Percentiles rank a stretch among this genome's conserved stretches.
Evolutionary conservation across 768 basidiomycete species (phyloP).

Genomic region (Vararia minispora): DNA sequence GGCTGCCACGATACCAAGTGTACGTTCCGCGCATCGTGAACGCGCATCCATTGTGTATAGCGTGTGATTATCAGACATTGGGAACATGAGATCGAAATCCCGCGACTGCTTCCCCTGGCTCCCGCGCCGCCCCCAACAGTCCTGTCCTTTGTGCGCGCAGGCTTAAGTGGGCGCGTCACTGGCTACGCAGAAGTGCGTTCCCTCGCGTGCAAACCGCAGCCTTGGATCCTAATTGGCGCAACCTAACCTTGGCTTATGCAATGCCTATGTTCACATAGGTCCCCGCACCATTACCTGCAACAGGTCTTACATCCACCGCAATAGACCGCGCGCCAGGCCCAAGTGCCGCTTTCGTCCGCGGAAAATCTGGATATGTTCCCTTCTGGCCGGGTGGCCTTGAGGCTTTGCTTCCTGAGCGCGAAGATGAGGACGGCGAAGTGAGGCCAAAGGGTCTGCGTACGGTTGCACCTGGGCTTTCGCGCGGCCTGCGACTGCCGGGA

Average conservation of each 20-base stretch:
- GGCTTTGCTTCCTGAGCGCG: slow-evolving; percentile 26
- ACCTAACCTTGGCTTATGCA: no score
- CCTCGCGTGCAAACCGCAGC: neutral
- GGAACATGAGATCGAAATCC: slow-evolving; percentile 48
- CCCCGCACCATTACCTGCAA: slow-evolving; percentile 40
- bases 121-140: slow-evolving; percentile 70
- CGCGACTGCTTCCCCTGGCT: slow-evolving; percentile 50
- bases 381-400: slow-evolving; percentile 93
- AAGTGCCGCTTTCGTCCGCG: slow-evolving; percentile 75
- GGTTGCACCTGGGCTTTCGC: slow-evolving; percentile 71
- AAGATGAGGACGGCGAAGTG: slow-evolving; percentile 21
- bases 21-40: slow-evolving; percentile 30
- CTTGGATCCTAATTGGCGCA: neutral
- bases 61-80: slow-evolving; percentile 44
- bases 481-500: slow-evolving; percentile 65
- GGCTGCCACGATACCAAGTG: slow-evolving; percentile 80
- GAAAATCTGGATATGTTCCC: slow-evolving; percentile 87
- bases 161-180: slow-evolving; percentile 68
- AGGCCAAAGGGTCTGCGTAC: slow-evolving; percentile 41
- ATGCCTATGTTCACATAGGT: slow-evolving; percentile 28
- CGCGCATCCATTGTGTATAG: slow-evolving; percentile 4
- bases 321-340: slow-evolving; percentile 77
- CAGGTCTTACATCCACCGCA: slow-evolving; percentile 77
- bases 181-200: slow-evolving; percentile 70
- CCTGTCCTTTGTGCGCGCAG: slow-evolving; percentile 62